These are phyloP conservation scores for Kazachstania kunashirensis DNA, from an alignment of 805 yeast species.

Conservation along the genomic window DNA sequence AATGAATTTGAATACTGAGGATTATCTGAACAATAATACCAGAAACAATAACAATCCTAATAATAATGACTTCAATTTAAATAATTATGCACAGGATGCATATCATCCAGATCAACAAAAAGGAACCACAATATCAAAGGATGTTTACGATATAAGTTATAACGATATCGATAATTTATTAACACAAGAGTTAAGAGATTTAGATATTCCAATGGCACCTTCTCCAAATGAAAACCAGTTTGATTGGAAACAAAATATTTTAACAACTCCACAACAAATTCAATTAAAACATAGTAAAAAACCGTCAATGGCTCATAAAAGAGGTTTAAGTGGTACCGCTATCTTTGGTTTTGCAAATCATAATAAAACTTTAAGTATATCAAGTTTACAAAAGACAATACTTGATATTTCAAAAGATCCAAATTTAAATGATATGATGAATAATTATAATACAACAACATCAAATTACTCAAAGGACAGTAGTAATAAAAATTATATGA, in stretches of 20 bases:
- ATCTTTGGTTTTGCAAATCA: slow-evolving; percentile 68
- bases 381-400: slow-evolving; percentile 32
- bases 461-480: not conserved
- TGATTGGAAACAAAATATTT: slow-evolving; percentile 16
- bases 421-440: slow-evolving; percentile 2
- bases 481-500: not conserved
- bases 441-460: not conserved
- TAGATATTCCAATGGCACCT: slow-evolving; percentile 47
- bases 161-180: slow-evolving; percentile 47
- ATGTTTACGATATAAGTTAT: slow-evolving; percentile 36
- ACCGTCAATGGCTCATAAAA: slow-evolving; percentile 35
- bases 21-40: no score
- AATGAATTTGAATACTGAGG: not conserved
- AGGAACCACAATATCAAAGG: no score
- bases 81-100: no score
- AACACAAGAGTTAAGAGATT: slow-evolving; percentile 49
- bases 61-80: not conserved
- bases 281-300: slow-evolving; percentile 1
- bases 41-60: not conserved
- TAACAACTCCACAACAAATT: slow-evolving; percentile 3
- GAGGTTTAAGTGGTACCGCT: slow-evolving; percentile 69
- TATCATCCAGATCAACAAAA: no score
- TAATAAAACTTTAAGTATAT: slow-evolving; percentile 50
- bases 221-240: slow-evolving; percentile 2
- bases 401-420: slow-evolving; percentile 8